Percentiles rank a stretch among this genome's conserved stretches.
phyloP scores from a whole-genome alignment of 2,329 filamentous ascomycete species.

The Fusarium lateritium region DNA sequence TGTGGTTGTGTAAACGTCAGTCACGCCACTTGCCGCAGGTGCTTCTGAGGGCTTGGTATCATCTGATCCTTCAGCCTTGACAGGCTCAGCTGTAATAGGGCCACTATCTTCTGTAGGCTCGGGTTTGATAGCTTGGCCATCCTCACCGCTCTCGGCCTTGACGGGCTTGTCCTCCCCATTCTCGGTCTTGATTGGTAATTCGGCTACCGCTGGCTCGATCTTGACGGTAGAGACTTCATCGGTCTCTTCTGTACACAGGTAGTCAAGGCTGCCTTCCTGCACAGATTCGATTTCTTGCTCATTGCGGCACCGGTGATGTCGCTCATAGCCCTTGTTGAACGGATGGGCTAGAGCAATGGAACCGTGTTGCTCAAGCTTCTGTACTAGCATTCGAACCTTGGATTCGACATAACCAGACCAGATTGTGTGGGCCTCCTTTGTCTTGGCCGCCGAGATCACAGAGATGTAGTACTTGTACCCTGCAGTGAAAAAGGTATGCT shows the following conservation, averaged over 20 bases:
- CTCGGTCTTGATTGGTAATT: slow-evolving; percentile 60
- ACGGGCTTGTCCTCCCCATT: slow-evolving; percentile 57
- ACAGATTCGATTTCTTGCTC: slow-evolving; percentile 67
- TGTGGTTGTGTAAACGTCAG: slow-evolving; percentile 85
- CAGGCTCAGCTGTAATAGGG: slow-evolving; percentile 34
- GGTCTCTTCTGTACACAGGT: slow-evolving; percentile 57
- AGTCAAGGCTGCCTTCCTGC: slow-evolving; percentile 67
- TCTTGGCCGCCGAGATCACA: slow-evolving; percentile 85
- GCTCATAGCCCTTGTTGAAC: slow-evolving; percentile 93
- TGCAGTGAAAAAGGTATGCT: slow-evolving; percentile 92
- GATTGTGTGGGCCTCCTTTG: slow-evolving; percentile 85
- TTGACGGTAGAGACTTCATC: slow-evolving; percentile 55
- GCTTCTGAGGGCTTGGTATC: slow-evolving; percentile 23
- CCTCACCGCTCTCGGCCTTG: slow-evolving; percentile 57
- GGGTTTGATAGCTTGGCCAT: slow-evolving; percentile 17
- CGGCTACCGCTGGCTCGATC: slow-evolving; percentile 32
- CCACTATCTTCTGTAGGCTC: slow-evolving; percentile 51
- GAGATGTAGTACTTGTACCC: slow-evolving; percentile 97
- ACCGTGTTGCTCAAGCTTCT: slow-evolving; percentile 83
- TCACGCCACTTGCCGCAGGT: slow-evolving; percentile 31
- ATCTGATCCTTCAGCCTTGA: slow-evolving; percentile 27
- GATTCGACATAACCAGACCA: slow-evolving; percentile 97
- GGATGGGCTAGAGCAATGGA: slow-evolving; percentile 88
- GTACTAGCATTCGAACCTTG: slow-evolving; percentile 88
- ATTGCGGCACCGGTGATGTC: slow-evolving; percentile 78